phyloP scores from a whole-genome alignment of 2,329 filamentous ascomycete genomes.

The Clonostachys solani region DNA sequence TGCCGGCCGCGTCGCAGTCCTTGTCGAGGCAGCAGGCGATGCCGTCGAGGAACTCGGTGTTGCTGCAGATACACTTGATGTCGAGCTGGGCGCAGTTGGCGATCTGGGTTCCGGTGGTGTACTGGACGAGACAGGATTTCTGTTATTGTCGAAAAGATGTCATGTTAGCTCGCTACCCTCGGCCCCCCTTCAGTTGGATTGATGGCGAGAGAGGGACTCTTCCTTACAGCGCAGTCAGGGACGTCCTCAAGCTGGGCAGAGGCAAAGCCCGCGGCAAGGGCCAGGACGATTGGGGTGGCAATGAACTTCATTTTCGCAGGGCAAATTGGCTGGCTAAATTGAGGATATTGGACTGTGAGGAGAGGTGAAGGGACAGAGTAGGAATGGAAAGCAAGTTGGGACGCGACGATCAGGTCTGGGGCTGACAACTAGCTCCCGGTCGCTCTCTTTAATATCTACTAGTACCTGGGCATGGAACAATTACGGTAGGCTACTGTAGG shows the following conservation, averaged over 20 bases:
- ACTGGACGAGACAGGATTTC: constrained; percentile 21
- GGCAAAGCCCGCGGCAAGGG: constrained; percentile 22
- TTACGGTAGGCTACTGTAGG: too few species aligned
- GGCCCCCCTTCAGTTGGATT: too few species aligned
- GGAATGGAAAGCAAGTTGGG: background rate
- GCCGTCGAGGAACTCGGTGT: constrained; percentile 28
- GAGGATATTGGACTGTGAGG: background rate
- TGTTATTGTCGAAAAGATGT: background rate
- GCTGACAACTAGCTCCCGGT: too few species aligned
- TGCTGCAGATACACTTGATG: constrained; percentile 35
- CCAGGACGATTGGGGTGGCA: constrained; percentile 14
- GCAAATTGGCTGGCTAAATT: background rate
- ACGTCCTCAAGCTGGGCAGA: constrained; percentile 25
- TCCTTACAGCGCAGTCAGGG: constrained; percentile 32
- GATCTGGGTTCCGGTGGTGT: constrained; percentile 23
- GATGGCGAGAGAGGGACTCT: background rate
- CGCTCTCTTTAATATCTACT: too few species aligned
- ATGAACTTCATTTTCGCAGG: constrained; percentile 26
- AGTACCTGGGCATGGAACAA: too few species aligned
- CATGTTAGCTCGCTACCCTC: background rate
- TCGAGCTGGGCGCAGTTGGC: constrained; percentile 31
- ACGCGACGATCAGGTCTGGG: too few species aligned
- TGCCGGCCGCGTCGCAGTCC: constrained; percentile 23
- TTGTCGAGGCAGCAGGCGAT: constrained; percentile 36
- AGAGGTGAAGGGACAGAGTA: background rate